Percentiles rank a stretch among this genome's conserved stretches.
Evolutionary conservation across 2,329 filamentous ascomycete genomes (phyloP).

Genomic region (Beauveria scarabaeidicola): DNA sequence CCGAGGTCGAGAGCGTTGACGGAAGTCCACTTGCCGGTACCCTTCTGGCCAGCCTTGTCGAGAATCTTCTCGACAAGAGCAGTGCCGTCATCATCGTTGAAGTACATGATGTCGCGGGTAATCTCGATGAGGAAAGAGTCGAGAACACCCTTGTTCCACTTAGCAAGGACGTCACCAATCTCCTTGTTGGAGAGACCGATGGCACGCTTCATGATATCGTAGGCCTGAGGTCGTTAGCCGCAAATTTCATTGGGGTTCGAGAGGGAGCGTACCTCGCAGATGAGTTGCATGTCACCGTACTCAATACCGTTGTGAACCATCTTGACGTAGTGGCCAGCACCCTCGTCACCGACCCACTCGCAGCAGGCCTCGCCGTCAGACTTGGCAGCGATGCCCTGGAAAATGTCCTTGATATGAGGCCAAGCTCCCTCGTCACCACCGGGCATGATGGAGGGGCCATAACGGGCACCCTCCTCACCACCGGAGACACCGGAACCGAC

Average conservation of each 20-base stretch:
- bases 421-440: slow-evolving; percentile 97
- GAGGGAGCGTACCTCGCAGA: slow-evolving; percentile 68
- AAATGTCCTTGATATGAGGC: slow-evolving; percentile 97
- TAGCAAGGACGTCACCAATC: slow-evolving; percentile 86
- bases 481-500: slow-evolving; percentile 97
- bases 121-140: slow-evolving; percentile 99
- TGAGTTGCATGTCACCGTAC: slow-evolving; percentile 99
- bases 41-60: slow-evolving; percentile 97
- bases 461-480: slow-evolving; percentile 98
- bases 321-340: slow-evolving; percentile 99
- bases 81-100: slow-evolving; percentile 86
- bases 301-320: slow-evolving; percentile 99
- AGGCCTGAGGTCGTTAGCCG: slow-evolving; percentile 55
- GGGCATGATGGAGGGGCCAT: slow-evolving; percentile 96
- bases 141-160: slow-evolving; percentile 98
- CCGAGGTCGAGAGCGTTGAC: slow-evolving; percentile 98
- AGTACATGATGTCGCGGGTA: slow-evolving; percentile 97
- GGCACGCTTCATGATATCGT: slow-evolving; percentile 99
- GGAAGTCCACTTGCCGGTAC: slow-evolving; percentile 99
- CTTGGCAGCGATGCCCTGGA: slow-evolving; percentile 97
- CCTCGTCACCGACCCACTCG: slow-evolving; percentile 99
- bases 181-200: slow-evolving; percentile 84
- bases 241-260: not conserved
- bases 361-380: slow-evolving; percentile 96
- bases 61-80: slow-evolving; percentile 97